These are phyloP conservation scores for Tephrocybe sp. DNA, from an alignment of 768 basidiomycete genomes.

Conservation along the genomic window DNA sequence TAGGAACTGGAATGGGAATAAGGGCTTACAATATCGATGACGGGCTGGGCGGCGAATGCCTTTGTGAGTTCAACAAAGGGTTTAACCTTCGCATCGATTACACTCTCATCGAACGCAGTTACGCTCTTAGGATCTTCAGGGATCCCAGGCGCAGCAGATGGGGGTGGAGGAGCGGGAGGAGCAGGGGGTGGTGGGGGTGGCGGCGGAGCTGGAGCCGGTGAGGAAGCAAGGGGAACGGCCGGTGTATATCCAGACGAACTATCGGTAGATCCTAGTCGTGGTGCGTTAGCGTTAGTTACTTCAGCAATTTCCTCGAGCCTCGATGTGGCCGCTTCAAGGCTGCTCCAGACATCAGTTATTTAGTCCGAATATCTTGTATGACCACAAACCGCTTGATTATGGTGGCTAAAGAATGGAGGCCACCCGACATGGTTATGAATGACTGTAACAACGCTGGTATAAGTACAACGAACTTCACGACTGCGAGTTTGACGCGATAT, in stretches of 20 bases:
- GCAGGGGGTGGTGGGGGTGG: slow-evolving; percentile 26
- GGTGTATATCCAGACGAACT: slow-evolving; percentile 12
- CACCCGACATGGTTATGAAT: slow-evolving; percentile 36
- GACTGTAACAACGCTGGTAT: neutral
- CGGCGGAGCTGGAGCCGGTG: slow-evolving; percentile 29
- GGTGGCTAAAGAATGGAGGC: slow-evolving; percentile 73
- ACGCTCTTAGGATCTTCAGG: slow-evolving; percentile 56
- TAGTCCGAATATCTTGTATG: neutral
- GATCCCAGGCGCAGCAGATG: slow-evolving; percentile 27
- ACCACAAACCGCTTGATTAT: slow-evolving; percentile 72
- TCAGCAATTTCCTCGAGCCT: slow-evolving; percentile 88
- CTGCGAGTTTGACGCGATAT: slow-evolving; percentile 9
- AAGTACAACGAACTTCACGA: neutral
- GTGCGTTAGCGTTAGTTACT: slow-evolving; percentile 27
- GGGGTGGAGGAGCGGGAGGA: slow-evolving; percentile 30
- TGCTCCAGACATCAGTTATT: slow-evolving; percentile 25
- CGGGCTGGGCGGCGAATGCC: slow-evolving; percentile 61
- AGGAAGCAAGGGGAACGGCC: slow-evolving; percentile 1
- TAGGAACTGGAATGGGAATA: neutral
- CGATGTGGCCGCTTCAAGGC: slow-evolving; percentile 90
- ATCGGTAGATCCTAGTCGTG: slow-evolving; percentile 11
- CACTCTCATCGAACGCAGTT: slow-evolving; percentile 66
- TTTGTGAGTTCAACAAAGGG: slow-evolving; percentile 73
- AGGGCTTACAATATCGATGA: slow-evolving; percentile 72
- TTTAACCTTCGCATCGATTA: slow-evolving; percentile 72